These are phyloP conservation scores for Fraxinus anomala DNA, from an alignment of 257 asterid species.

Conservation along the genomic window DNA sequence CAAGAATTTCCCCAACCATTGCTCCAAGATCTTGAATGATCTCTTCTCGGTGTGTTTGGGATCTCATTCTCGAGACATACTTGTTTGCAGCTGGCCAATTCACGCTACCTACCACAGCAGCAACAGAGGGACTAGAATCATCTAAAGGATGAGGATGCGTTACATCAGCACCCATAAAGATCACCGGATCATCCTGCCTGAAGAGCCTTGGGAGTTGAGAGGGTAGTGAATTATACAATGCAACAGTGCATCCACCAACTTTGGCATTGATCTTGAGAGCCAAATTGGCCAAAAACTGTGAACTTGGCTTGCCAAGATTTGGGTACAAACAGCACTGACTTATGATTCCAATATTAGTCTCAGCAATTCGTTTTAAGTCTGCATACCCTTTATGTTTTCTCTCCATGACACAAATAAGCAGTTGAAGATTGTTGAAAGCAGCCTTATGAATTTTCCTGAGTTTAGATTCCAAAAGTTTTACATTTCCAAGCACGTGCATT, in stretches of 20 bases:
- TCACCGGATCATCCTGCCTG: constrained; percentile 61
- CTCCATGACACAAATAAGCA: constrained; percentile 94
- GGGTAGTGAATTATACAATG: constrained; percentile 68
- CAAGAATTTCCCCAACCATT: constrained; percentile 75
- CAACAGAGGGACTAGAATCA: constrained; percentile 85
- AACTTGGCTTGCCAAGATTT: constrained; percentile 59
- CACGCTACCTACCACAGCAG: constrained; percentile 92
- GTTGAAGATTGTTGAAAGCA: constrained; percentile 66
- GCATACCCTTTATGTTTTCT: constrained; percentile 92
- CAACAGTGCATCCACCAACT: constrained; percentile 93
- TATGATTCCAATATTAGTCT: constrained; percentile 74
- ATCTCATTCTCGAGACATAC: constrained; percentile 83
- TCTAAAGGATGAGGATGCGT: constrained; percentile 96
- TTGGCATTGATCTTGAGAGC: constrained; percentile 96
- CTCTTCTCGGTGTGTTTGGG: constrained; percentile 88
- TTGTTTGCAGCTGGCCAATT: constrained; percentile 95
- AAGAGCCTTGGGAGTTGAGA: constrained; percentile 79
- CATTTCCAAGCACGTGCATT: constrained; percentile 75
- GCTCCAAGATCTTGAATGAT: constrained; percentile 70
- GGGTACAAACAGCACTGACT: constrained; percentile 88
- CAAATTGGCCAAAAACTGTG: constrained; percentile 83
- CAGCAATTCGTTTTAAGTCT: constrained; percentile 86
- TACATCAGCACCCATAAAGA: constrained; percentile 97
- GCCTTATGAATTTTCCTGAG: constrained; percentile 65
- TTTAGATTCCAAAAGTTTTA: constrained; percentile 67